Evolutionary conservation across 208 protist genomes (phyloP).

Genomic region (Leishmania lainsoni): DNA sequence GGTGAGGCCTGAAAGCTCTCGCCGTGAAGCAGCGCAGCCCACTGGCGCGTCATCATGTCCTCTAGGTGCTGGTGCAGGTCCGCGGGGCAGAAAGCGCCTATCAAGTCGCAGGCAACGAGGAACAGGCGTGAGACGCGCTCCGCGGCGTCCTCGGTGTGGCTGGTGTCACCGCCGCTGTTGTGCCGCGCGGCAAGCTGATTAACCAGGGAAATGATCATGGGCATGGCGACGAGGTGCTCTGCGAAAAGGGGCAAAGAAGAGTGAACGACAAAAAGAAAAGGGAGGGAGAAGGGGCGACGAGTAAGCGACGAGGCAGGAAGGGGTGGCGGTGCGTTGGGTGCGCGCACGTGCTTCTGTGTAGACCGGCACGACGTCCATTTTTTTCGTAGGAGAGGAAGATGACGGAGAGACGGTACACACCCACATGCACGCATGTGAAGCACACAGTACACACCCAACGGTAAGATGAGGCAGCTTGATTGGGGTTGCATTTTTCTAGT

Average conservation of each 20-base stretch:
- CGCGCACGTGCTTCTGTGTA: neutral
- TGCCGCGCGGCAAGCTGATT: constrained; percentile 25
- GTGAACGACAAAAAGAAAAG: neutral
- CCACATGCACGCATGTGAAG: neutral
- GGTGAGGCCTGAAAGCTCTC: neutral
- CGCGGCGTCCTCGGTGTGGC: constrained; percentile 5
- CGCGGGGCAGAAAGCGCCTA: constrained; percentile 2
- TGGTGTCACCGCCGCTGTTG: constrained; percentile 6
- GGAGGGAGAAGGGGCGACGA: neutral
- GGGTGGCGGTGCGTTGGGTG: neutral
- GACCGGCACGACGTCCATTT: neutral
- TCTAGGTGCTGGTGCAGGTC: constrained; percentile 20
- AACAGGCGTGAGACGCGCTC: constrained; percentile 22
- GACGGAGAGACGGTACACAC: neutral
- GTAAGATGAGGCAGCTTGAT: neutral
- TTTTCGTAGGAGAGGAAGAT: neutral
- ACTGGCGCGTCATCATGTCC: constrained; percentile 17
- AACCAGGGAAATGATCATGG: constrained; percentile 19
- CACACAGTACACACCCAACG: neutral
- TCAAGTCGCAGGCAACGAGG: constrained; percentile 28
- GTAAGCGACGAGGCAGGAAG: neutral
- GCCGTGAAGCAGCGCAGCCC: constrained; percentile 13
- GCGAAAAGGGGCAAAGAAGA: neutral
- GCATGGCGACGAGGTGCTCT: neutral
- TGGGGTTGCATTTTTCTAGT: neutral